Base-by-base conservation (phyloP, 768 basidiomycete genomes). In the Mycena floridula region DNA sequence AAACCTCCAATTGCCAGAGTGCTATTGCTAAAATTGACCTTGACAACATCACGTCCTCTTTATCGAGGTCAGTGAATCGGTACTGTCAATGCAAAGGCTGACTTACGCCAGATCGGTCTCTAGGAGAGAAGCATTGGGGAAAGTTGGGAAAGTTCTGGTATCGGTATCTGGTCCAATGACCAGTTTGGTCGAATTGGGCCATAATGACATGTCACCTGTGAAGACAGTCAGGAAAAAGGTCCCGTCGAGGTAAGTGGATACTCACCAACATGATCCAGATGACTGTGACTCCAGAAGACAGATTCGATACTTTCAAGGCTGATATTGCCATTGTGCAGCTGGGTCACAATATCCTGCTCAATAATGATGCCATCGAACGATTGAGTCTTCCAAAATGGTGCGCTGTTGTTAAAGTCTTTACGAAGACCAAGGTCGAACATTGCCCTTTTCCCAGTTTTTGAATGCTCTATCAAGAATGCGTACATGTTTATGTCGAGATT, bases 231-330 rank as follows among this genome's bases (percentile, higher is more conserved):
- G n/a, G n/a, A n/a, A n/a, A n/a, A n/a, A n/a, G n/a, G n/a, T n/a
- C n/a, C n/a, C n/a, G n/a, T n/a, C n/a, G n/a, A n/a, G n/a, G n/a
- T n/a, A n/a, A n/a, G n/a, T n/a, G n/a, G n/a, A n/a, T n/a, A n/a
- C n/a, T n/a, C n/a, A n/a, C n/a, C n/a, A n/a, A n/a, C n/a, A n/a
- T n/a, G n/a, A n/a, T n/a, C n/a, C n/a, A n/a, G n/a, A n/a, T n/a
- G n/a, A 2, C 43, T 21, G 28, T 58, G 55, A 26, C 56, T 58
- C 56, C 56, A 58, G 18, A 57, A 47, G 3, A 52, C 54, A 16
- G 48, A 43, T 26, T 42, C 38, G 24, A 57, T 53, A 11, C 45
- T 53, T 1, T 45, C 38, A 32, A 51, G 25, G 6, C 25, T 36
- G 22, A 55, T 41, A 2, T 52, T 54, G 9, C 41, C 37, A 25